These are phyloP conservation scores for Auricularia heimuer DNA, from an alignment of 768 basidiomycete genomes.

Conservation along the genomic window DNA sequence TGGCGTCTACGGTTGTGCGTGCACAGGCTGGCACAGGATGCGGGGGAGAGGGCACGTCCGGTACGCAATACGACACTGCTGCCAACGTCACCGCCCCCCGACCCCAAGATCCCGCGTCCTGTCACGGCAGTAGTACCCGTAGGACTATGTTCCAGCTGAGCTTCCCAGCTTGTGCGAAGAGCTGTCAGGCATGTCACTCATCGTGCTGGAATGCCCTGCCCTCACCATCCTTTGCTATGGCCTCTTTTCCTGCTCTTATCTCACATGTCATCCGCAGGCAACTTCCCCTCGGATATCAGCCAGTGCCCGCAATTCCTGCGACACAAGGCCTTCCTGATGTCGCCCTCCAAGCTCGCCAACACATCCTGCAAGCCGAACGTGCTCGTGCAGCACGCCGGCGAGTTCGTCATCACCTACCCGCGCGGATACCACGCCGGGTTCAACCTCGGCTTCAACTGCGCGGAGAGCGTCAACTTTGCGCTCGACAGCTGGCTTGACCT, in stretches of 20 bases:
- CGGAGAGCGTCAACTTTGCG: constrained; percentile 95
- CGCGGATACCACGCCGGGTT: constrained; percentile 95
- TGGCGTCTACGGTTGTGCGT: not conserved
- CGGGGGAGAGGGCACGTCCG: no score
- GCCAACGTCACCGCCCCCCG: no score
- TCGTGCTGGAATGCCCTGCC: no score
- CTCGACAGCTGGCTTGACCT: constrained; percentile 89
- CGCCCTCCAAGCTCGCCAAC: constrained; percentile 71
- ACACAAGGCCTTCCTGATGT: constrained; percentile 92
- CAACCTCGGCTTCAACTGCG: constrained; percentile 93
- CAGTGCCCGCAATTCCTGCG: constrained; percentile 89
- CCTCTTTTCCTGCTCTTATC: no score
- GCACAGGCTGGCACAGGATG: no score
- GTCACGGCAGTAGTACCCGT: no score
- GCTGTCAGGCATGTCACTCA: no score
- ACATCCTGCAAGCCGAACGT: constrained; percentile 74
- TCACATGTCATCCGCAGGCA: constrained; percentile 35
- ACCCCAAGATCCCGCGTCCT: no score
- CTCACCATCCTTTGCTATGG: no score
- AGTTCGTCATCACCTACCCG: constrained; percentile 93
- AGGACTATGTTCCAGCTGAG: no score
- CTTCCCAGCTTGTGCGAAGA: no score
- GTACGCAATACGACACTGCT: no score
- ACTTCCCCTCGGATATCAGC: constrained; percentile 81
- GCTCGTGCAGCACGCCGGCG: constrained; percentile 87